Base-by-base conservation (phyloP, 768 basidiomycete species). In the Rhodosporidiobolus odoratus region DNA sequence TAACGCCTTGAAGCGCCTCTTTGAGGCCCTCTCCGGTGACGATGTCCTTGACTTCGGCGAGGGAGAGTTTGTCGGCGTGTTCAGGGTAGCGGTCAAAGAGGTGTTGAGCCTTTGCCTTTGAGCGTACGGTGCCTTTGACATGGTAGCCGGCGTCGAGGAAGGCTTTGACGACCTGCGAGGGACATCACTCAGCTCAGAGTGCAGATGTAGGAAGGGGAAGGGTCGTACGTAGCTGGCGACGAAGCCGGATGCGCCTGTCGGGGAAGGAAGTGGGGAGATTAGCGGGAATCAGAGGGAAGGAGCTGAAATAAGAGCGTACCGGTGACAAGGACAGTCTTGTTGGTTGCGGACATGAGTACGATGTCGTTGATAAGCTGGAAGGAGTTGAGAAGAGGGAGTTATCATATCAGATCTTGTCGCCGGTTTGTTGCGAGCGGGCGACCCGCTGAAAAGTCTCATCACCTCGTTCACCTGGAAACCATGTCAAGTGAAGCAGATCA, bases 241-340 rank as follows among this genome's bases (percentile, higher is more conserved):
- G 57, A 69, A 73, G 37, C 71, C 71, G 34, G 38, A 43, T 1
- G 66, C 66, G 53, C 71, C 71, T 68, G 37, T 41, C 16, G 47
- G 30, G 19, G n/a, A 16, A 48, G 21, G 30, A 34, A 53, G 40
- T 19, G 50, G n/a, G 43, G 37, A 17, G 34, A 15, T 47, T 21
- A 40, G 50, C 27, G 45, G 43, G 7, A 56, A 16, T 13, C 17
- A 35, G 2, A 34, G 4, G 2, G 2, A 50, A 30, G 12, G n/a
- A 19, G 54, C 12, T 4, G 63, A 4, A 13, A 40, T 10, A n/a
- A 7, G 0, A 21, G 37, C 64, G 60, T 7, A 62, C 71, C 71
- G 38, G 71, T 72, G 25, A 72, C 71, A 59, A 72, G 66, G 13
- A 72, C 66, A 9, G 71, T 63, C 68, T 69, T 63, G 19, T n/a